Evolutionary conservation across 257 asterid genomes (phyloP), one percentile per base, ranked within the genome.

Genomic region (Cruciata laevipes): DNA sequence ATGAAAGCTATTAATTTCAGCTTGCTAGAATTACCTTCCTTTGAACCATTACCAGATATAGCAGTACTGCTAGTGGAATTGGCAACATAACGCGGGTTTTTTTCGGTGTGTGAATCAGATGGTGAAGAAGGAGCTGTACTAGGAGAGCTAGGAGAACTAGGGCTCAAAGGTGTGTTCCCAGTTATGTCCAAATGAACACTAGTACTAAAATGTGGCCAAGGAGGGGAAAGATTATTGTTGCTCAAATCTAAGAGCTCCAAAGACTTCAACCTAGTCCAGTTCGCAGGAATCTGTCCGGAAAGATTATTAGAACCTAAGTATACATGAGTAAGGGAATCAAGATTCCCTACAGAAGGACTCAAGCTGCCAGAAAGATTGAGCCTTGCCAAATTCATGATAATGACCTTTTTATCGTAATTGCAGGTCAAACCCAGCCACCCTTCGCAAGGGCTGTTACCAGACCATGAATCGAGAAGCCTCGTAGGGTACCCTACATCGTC

Each of bases 381-480:
- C 37, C 71, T 84, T 0, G 89, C 82, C 79, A 91, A 75, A 75
- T 85, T 91, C 12, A 91, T 35, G 57, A 81, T 65, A 44, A 65
- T 64, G 9, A 91, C 84, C 61, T 82, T 75, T 27, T 81, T 81
- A 57, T 75, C 72, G 3, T 57, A 52, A 71, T 79, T 84, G 72
- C 98, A 91, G 51, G 83, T 81, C 58, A 91, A 82, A 53, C 98
- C 96, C 44, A 80, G 67, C 98, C 98, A 89, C 25, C 27, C 74
- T 3, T 42, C 62, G 44, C 98, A 91, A 0, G 98, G 96, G 33
- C 82, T 59, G 71, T 91, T 87, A 8, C 96, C 92, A 0, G 84
- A 72, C 98, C 98, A 91, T 0, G 95, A 83, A 38, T 69, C 73
- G 7, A 86, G 95, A n/a, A 91, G 89, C 81, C 76, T 84, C 21